These are phyloP conservation scores for Lactuca saligna DNA, from an alignment of 129 eudicot species.

Conservation along the genomic window DNA sequence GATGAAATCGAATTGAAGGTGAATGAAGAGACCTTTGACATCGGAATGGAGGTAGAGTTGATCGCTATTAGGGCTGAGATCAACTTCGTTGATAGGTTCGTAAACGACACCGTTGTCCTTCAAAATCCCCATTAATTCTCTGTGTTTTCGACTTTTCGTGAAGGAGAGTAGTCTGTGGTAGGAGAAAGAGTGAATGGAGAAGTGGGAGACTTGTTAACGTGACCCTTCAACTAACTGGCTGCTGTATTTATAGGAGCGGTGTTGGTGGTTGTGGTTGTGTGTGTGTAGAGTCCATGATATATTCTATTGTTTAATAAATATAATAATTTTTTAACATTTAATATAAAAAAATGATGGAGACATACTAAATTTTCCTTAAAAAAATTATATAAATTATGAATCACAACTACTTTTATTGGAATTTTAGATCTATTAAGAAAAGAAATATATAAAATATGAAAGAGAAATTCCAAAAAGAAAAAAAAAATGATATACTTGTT, in stretches of 20 bases:
- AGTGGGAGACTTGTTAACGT: constrained; percentile 14
- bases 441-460: too few relatives aligned
- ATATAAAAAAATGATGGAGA: too few relatives aligned
- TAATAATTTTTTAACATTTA: too few relatives aligned
- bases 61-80: constrained; percentile 65
- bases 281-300: neutral
- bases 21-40: constrained; percentile 70
- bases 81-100: constrained; percentile 63
- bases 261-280: constrained; percentile 7
- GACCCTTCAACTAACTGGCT: constrained; percentile 25
- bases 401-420: too few relatives aligned
- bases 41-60: constrained; percentile 65
- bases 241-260: constrained; percentile 31
- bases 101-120: constrained; percentile 59
- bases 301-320: too few relatives aligned
- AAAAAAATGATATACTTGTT: too few relatives aligned
- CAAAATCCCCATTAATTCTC: constrained; percentile 58
- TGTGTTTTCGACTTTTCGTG: constrained; percentile 15
- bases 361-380: too few relatives aligned
- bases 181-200: neutral
- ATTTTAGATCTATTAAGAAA: too few relatives aligned
- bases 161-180: constrained; percentile 11
- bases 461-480: too few relatives aligned
- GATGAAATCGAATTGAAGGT: neutral
- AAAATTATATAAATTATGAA: too few relatives aligned